Evolutionary conservation across 176 grass and related monocot species (phyloP).

Genomic region (Oryza glaberrima): DNA sequence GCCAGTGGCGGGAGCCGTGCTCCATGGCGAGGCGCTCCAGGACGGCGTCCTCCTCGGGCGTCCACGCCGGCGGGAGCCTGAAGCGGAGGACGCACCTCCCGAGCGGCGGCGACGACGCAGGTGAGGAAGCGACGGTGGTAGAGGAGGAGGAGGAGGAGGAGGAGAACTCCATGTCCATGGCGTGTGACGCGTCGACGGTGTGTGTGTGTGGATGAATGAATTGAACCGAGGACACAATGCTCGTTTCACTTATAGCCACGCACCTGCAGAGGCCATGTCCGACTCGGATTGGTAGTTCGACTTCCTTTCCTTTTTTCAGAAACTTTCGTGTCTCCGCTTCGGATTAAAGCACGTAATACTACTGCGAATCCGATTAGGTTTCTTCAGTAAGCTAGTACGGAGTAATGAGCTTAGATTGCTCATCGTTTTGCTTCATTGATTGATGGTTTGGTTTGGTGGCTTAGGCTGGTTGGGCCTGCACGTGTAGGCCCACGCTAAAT

Average conservation of each 20-base stretch:
- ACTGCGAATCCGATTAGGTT: too few species aligned
- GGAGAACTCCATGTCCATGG: neutral
- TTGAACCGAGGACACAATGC: neutral
- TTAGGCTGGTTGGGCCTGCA: too few species aligned
- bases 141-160: neutral
- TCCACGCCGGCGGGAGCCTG: neutral
- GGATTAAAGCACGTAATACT: too few species aligned
- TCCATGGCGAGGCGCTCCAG: slow-evolving; percentile 11
- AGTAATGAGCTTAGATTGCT: too few species aligned
- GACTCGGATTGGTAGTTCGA: neutral
- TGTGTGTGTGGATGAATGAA: neutral
- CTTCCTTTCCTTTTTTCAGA: too few species aligned
- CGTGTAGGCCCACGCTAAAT: too few species aligned
- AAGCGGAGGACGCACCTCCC: neutral
- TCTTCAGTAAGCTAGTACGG: too few species aligned
- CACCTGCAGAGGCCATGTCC: neutral
- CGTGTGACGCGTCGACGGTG: neutral
- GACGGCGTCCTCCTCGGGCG: slow-evolving; percentile 13
- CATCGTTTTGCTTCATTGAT: too few species aligned
- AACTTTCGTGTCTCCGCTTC: neutral
- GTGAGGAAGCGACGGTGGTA: neutral
- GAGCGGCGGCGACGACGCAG: neutral
- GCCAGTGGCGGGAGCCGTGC: slow-evolving; percentile 13
- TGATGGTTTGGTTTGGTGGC: too few species aligned
- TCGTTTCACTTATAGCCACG: neutral